Conservation (phyloP, 176 grass and related monocot genomes). For the Calamus simplicifolius region DNA sequence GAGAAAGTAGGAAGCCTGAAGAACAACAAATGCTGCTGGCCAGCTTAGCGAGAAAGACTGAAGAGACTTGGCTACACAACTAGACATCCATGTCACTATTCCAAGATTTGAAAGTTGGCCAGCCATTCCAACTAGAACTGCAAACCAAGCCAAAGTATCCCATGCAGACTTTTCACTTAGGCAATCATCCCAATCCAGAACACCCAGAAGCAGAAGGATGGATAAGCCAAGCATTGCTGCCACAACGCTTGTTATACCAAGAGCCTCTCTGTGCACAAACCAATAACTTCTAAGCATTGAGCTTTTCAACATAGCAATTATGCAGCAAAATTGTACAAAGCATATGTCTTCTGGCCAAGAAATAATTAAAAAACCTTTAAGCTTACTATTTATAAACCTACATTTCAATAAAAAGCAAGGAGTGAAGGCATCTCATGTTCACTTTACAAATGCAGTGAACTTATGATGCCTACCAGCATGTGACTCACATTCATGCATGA, state of each 20-base stretch:
- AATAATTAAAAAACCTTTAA: background rate
- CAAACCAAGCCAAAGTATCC: slow-evolving; percentile 87
- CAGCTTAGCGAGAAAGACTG: slow-evolving; percentile 63
- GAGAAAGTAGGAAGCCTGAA: slow-evolving; percentile 66
- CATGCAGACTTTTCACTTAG: slow-evolving; percentile 82
- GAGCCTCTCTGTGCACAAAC: slow-evolving; percentile 37
- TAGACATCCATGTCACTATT: slow-evolving; percentile 80
- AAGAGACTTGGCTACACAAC: slow-evolving; percentile 59
- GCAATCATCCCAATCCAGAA: slow-evolving; percentile 84
- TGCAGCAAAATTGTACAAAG: background rate
- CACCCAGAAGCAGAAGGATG: slow-evolving; percentile 78
- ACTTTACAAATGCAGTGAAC: background rate
- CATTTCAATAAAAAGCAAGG: background rate
- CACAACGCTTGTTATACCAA: slow-evolving; percentile 69
- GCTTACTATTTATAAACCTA: too few relatives aligned
- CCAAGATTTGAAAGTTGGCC: slow-evolving; percentile 69
- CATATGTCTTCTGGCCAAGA: background rate
- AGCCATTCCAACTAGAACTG: slow-evolving; percentile 81
- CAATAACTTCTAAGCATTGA: background rate
- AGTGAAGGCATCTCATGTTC: background rate
- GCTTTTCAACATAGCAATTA: background rate
- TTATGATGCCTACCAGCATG: too few relatives aligned
- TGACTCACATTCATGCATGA: background rate
- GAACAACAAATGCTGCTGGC: slow-evolving; percentile 61
- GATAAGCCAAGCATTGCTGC: slow-evolving; percentile 83